Conservation (phyloP, 768 basidiomycete species). For the Agaricus blazei region DNA sequence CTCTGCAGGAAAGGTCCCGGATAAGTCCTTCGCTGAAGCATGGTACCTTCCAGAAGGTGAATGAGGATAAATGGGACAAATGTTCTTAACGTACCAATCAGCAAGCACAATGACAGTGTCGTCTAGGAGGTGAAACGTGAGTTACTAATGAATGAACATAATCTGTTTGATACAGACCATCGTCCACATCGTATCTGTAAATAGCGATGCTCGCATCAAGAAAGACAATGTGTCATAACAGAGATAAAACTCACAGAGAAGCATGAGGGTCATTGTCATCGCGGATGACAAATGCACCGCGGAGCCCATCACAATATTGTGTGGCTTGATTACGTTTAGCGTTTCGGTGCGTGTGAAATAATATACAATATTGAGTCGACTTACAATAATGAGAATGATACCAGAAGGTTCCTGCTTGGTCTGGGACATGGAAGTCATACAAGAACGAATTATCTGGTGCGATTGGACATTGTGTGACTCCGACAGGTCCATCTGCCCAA, state of each 20-base stretch:
- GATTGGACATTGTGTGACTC: slow-evolving; percentile 40
- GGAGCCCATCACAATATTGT: slow-evolving; percentile 54
- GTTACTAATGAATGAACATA: neutral
- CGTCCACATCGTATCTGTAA: slow-evolving; percentile 31
- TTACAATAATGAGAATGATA: slow-evolving; percentile 29
- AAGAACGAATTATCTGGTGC: slow-evolving; percentile 31
- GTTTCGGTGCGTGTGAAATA: neutral
- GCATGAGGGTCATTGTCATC: slow-evolving; percentile 33
- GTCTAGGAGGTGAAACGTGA: slow-evolving; percentile 18
- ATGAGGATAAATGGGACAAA: too few species aligned
- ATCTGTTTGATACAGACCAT: slow-evolving; percentile 27
- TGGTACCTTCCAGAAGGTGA: slow-evolving; percentile 22
- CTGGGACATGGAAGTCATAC: slow-evolving; percentile 29
- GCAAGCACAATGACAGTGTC: slow-evolving; percentile 41
- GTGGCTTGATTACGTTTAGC: slow-evolving; percentile 21
- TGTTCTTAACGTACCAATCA: slow-evolving; percentile 32
- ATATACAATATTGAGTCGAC: neutral
- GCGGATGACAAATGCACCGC: slow-evolving; percentile 44
- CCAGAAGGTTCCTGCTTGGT: slow-evolving; percentile 45
- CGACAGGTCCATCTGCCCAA: slow-evolving; percentile 36
- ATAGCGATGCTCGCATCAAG: neutral
- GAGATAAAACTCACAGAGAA: neutral
- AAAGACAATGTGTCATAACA: neutral
- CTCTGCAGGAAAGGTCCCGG: slow-evolving; percentile 24
- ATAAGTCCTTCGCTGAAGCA: slow-evolving; percentile 15